Conservation (phyloP, 2,329 filamentous ascomycete species). For the Aciculosporium take region DNA sequence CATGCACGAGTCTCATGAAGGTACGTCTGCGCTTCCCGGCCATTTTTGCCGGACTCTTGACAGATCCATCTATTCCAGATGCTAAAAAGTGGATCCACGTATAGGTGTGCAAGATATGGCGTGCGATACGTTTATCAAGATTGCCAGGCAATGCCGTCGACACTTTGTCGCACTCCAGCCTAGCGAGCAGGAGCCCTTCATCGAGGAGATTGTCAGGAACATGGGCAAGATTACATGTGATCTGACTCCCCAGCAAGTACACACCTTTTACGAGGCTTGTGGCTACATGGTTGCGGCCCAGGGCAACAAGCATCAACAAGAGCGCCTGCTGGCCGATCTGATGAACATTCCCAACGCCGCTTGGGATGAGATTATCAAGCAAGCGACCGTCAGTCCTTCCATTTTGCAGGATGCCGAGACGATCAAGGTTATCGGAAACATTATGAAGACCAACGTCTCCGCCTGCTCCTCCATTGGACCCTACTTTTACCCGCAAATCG, state of each 20-base stretch:
- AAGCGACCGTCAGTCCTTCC: constrained; percentile 70
- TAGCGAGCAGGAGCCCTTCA: constrained; percentile 89
- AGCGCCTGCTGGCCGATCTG: constrained; percentile 76
- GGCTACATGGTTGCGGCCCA: constrained; percentile 99
- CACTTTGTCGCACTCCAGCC: constrained; percentile 95
- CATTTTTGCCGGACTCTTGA: not conserved
- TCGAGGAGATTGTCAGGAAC: constrained; percentile 93
- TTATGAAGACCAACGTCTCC: constrained; percentile 99
- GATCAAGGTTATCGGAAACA: constrained; percentile 97
- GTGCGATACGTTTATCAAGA: constrained; percentile 99
- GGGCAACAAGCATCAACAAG: constrained; percentile 86
- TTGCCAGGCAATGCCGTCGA: constrained; percentile 91
- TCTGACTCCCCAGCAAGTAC: constrained; percentile 88
- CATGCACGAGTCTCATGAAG: constrained; percentile 99
- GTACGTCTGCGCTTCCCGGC: constrained; percentile 26
- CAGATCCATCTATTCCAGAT: not conserved
- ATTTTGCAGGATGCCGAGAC: constrained; percentile 86
- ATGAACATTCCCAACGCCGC: constrained; percentile 90
- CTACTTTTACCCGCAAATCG: constrained; percentile 97
- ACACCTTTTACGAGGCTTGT: constrained; percentile 98
- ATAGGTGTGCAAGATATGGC: constrained; percentile 96
- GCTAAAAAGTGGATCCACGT: not conserved
- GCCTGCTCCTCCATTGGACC: constrained; percentile 91
- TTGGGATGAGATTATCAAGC: constrained; percentile 88
- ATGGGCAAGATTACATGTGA: constrained; percentile 94